Evolutionary conservation across 1,139 yeast species (phyloP), one percentile per base, ranked within the genome.

Genomic region (Candida tunisiensis): DNA sequence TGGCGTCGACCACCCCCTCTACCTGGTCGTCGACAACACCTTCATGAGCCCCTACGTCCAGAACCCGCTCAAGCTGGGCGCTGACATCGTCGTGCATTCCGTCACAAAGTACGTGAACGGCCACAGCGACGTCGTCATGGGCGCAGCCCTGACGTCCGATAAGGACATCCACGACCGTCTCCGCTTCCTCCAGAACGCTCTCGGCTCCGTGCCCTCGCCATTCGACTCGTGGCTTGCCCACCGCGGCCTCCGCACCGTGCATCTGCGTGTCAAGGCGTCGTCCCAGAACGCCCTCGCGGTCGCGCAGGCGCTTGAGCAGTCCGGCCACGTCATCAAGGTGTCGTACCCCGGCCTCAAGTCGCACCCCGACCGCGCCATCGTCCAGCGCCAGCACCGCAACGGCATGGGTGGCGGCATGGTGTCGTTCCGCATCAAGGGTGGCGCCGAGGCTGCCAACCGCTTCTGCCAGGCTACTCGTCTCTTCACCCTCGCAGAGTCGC

Each of bases 221-320:
- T 80, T 80, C 51, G 93, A 80, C 59, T 68, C 82, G 27, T 80
- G 93, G 93, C 71, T 80, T 53, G 85, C 92, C 33, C 93, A 79
- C 65, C 69, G 93, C 54, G 93, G 93, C 47, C 65, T 80, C 49
- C 80, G 78, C 65, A 80, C 93, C 25, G 63, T 80, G 49, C 92
- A 78, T 47, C 62, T 80, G 54, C 69, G 93, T 53, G 77, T 72
- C 28, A 67, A 68, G 47, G 78, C 74, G 46, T 74, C 88, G 21
- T 57, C 83, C 26, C 42, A 49, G 30, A 63, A 67, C 33, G 93
- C 93, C 16, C 68, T 60, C 42, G 64, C 65, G 43, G 69, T 80
- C 41, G 93, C 93, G 31, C 70, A 74, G 53, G 67, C 53, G 49
- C 65, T 80, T 47, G 35, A 37, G 23, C 32, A 45, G 16, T 66